phyloP scores from a whole-genome alignment of 306 rosid species.

The Cicer bijugum region DNA sequence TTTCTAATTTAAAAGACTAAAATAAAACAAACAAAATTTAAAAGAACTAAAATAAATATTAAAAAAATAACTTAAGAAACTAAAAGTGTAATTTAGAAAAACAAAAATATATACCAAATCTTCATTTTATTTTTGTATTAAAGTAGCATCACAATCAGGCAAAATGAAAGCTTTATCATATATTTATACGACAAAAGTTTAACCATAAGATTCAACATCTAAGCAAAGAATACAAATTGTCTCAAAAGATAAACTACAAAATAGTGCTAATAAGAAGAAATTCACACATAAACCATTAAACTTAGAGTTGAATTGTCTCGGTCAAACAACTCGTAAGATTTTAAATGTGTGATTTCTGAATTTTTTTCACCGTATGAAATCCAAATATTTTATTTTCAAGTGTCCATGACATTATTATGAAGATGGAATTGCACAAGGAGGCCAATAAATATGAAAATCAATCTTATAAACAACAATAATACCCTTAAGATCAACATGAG shows the following conservation, averaged over 20 bases:
- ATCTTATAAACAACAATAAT: conserved; percentile 61
- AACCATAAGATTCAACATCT: not conserved
- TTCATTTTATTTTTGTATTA: not conserved
- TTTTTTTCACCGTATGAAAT: too few species aligned
- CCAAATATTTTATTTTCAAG: not conserved
- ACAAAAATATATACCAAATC: not conserved
- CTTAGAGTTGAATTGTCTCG: not conserved
- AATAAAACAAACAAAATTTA: too few species aligned
- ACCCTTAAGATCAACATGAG: conserved; percentile 59
- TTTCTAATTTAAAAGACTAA: too few species aligned
- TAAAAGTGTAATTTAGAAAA: too few species aligned
- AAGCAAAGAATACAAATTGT: not conserved
- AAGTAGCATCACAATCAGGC: not conserved
- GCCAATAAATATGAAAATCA: conserved; percentile 79
- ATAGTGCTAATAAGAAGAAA: not conserved
- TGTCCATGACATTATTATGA: conserved; percentile 37
- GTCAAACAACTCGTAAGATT: too few species aligned
- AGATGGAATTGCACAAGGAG: conserved; percentile 65
- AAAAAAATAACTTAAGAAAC: too few species aligned
- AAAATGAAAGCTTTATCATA: not conserved
- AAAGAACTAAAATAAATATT: too few species aligned
- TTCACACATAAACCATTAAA: not conserved
- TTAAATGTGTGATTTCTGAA: too few species aligned
- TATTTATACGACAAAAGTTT: not conserved
- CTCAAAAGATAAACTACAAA: too few species aligned